These are phyloP conservation scores for Fraxinus americana DNA, from an alignment of 257 asterid genomes.

Conservation along the genomic window DNA sequence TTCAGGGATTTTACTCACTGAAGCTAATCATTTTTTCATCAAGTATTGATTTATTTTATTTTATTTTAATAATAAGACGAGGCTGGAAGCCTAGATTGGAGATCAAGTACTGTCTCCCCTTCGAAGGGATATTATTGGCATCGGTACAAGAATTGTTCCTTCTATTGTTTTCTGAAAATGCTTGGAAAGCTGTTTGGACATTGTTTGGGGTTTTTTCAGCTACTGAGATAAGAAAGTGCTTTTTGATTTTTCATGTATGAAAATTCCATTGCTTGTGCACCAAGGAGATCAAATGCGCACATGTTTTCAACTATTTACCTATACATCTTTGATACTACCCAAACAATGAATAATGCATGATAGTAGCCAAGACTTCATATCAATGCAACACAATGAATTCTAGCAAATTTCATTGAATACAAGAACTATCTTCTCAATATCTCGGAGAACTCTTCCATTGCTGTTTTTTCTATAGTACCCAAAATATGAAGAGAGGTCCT, in stretches of 20 bases:
- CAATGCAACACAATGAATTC: not conserved
- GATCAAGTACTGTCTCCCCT: not conserved
- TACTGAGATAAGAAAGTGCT: not conserved
- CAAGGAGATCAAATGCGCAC: not conserved
- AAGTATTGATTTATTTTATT: not conserved
- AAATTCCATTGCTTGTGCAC: constrained; percentile 1
- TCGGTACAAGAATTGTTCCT: not conserved
- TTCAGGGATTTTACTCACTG: not conserved
- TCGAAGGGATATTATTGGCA: constrained; percentile 7
- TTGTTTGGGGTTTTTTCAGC: constrained; percentile 8
- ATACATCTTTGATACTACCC: not conserved
- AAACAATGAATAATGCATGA: not conserved
- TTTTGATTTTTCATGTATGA: not conserved
- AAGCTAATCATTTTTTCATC: not conserved
- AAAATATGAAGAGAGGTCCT: not conserved
- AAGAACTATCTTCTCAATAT: not conserved
- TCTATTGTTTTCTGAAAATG: not conserved
- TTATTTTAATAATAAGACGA: not conserved
- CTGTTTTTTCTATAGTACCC: not conserved
- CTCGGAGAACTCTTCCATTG: not conserved
- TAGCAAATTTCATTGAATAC: not conserved
- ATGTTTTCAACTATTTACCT: not conserved
- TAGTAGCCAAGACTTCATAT: not conserved
- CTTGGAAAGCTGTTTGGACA: not conserved
- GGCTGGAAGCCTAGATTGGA: not conserved